Evolutionary conservation across 352 stramenopile species (phyloP), one percentile per base, ranked within the genome.

Genomic region (Globisporangium irregulare): DNA sequence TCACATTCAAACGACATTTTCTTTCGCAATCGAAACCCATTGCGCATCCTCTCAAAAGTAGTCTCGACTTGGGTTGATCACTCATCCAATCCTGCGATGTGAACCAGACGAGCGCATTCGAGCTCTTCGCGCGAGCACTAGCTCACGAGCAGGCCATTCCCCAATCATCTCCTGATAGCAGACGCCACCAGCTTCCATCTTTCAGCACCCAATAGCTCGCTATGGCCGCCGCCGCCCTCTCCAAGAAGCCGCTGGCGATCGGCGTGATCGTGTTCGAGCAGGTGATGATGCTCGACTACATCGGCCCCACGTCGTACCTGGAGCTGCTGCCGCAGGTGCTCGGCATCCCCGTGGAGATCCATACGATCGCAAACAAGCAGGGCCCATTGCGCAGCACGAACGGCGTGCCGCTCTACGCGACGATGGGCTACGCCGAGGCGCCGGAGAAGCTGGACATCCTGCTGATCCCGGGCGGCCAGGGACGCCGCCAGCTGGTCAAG

Each of bases 251-350:
- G 48, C 67, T 90, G 22, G 63, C 59, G 14, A 72, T 91, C 43
- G 83, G 79, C 59, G 79, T 91, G 25, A 70, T 91, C 64, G 67
- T 91, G 43, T 91, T 85, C 62, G 76, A 87, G 25, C 65, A 67
- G 56, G 79, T 89, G 55, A 81, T 86, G 73, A 69, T 80, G 70
- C 77, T 90, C 58, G 83, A 91, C 65, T 89, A 74, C 68, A 72
- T 89, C 60, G 83, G 83, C 7, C 76, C 78, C 15, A 79, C 78
- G 22, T 76, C 79, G 57, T 91, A 87, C 64, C 69, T 89, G 61
- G 81, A 89, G 71, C 72, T 81, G 57, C 76, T 91, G 34, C 76
- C 76, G 48, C 74, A 57, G 3, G 67, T 86, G 54, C 29, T 25
- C 65, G 71, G 66, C 27, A 68, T 85, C 32, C 73, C 76, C 8